Evolutionary conservation across 139 green algal species (phyloP).

Genomic region (Volvox africanus): DNA sequence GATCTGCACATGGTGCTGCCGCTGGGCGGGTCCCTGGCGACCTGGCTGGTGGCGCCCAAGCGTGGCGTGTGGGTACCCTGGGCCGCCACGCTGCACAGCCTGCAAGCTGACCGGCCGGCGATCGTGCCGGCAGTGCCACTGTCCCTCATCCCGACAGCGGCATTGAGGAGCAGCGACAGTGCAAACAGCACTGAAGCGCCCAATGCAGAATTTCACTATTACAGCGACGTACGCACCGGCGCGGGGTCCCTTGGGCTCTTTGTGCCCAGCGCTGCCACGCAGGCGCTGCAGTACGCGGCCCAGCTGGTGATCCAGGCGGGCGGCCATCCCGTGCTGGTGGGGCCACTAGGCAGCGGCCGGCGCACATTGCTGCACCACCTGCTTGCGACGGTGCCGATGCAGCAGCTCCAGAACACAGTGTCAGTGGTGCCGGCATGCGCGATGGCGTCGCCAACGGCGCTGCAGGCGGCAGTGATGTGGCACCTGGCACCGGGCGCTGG

Average conservation of each 20-base stretch:
- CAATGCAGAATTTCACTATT: constrained; percentile 43
- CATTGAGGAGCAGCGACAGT: neutral
- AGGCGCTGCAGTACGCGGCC: constrained; percentile 48
- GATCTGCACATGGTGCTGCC: constrained; percentile 43
- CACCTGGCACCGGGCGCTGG: neutral
- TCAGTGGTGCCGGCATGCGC: constrained; percentile 8
- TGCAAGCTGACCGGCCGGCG: neutral
- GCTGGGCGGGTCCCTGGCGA: constrained; percentile 29
- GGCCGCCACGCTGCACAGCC: constrained; percentile 23
- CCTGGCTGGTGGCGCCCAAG: constrained; percentile 23
- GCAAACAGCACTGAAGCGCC: neutral
- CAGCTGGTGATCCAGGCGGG: constrained; percentile 47
- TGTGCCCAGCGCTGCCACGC: constrained; percentile 33
- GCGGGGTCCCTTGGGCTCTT: constrained; percentile 37
- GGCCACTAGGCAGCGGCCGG: constrained; percentile 43
- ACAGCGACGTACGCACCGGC: constrained; percentile 15
- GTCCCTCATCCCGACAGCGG: neutral
- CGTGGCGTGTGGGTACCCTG: constrained; percentile 47
- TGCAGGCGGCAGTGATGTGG: constrained; percentile 49
- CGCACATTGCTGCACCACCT: constrained; percentile 54
- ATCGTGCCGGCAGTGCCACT: neutral
- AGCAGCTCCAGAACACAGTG: neutral
- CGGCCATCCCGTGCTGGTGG: constrained; percentile 49
- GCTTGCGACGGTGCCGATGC: constrained; percentile 35
- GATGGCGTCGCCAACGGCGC: neutral